These are phyloP conservation scores for Pyricularia sp. DNA, from an alignment of 2,329 filamentous ascomycete genomes.

Conservation along the genomic window DNA sequence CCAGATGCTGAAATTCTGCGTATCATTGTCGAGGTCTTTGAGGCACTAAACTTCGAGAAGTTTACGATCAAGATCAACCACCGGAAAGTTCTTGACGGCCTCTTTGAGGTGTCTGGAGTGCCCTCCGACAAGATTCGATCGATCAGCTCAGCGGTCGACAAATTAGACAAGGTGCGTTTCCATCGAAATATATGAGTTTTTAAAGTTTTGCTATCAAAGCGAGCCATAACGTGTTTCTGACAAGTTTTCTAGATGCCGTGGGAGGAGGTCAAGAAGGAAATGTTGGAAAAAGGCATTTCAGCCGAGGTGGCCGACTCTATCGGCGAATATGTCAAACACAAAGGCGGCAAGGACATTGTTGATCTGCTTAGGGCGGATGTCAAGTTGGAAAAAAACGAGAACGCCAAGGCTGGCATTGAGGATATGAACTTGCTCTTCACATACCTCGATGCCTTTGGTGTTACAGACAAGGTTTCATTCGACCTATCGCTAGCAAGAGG, in stretches of 20 bases:
- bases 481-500: constrained; percentile 83
- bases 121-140: constrained; percentile 74
- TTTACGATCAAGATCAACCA: constrained; percentile 93
- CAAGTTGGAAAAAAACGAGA: constrained; percentile 54
- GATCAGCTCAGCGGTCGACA: constrained; percentile 89
- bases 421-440: constrained; percentile 72
- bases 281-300: constrained; percentile 80
- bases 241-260: constrained; percentile 42
- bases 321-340: constrained; percentile 55
- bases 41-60: constrained; percentile 59
- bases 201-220: neutral
- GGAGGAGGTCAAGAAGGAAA: constrained; percentile 81
- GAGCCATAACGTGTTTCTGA: neutral
- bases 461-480: constrained; percentile 66
- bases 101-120: constrained; percentile 85
- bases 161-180: constrained; percentile 61
- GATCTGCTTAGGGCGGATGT: constrained; percentile 55
- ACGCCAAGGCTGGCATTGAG: constrained; percentile 64
- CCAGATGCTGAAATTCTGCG: constrained; percentile 82
- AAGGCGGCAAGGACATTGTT: constrained; percentile 46
- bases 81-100: constrained; percentile 82
- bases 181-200: neutral
- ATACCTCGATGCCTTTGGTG: constrained; percentile 68
- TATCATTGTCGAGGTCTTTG: constrained; percentile 76
- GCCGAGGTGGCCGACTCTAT: constrained; percentile 72